These are phyloP conservation scores for Leptographium procerum DNA, from an alignment of 2,329 filamentous ascomycete species.

Conservation along the genomic window DNA sequence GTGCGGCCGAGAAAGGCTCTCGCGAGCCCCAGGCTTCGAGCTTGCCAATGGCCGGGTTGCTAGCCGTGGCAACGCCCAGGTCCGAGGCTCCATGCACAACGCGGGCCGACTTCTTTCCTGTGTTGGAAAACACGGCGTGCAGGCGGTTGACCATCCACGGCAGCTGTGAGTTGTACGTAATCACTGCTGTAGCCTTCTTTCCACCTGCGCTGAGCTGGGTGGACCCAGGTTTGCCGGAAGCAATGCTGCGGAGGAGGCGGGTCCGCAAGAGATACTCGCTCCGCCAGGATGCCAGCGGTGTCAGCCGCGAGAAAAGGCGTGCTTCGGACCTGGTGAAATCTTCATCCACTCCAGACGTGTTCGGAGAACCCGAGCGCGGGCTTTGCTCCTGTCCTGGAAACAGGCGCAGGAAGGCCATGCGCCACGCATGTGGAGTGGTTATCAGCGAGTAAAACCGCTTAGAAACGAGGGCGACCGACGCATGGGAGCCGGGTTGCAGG, in stretches of 20 bases:
- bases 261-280: constrained; percentile 91
- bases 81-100: constrained; percentile 79
- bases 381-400: constrained; percentile 60
- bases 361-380: background rate
- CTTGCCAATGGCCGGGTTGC: constrained; percentile 66
- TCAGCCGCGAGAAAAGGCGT: constrained; percentile 73
- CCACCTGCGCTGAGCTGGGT: constrained; percentile 32
- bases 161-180: constrained; percentile 79
- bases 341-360: constrained; percentile 15
- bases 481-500: constrained; percentile 73
- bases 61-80: constrained; percentile 64
- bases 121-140: constrained; percentile 56
- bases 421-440: constrained; percentile 87
- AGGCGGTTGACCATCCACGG: constrained; percentile 69
- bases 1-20: constrained; percentile 62
- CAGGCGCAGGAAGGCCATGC: constrained; percentile 80
- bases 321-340: constrained; percentile 53
- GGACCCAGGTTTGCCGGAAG: constrained; percentile 64
- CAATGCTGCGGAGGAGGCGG: constrained; percentile 67
- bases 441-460: constrained; percentile 78
- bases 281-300: constrained; percentile 79
- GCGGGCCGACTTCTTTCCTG: constrained; percentile 58
- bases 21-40: constrained; percentile 72
- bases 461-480: constrained; percentile 73
- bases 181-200: constrained; percentile 59